Evolutionary conservation across 192 early-diverging fungal species (phyloP).

Genomic region (Umbelopsis sp.): DNA sequence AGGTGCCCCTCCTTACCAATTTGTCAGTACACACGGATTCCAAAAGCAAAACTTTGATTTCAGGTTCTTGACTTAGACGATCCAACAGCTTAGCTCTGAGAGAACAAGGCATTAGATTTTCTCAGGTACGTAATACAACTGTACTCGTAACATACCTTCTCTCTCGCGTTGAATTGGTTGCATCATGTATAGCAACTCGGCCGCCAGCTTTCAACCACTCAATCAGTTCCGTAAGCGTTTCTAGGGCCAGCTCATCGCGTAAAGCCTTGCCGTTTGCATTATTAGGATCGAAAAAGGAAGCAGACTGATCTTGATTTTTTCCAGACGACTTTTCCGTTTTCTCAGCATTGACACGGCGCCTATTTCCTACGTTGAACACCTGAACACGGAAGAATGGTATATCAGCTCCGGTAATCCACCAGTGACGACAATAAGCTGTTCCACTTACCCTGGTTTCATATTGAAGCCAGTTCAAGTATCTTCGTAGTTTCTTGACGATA

Average conservation of each 20-base stretch:
- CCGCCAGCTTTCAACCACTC: slow-evolving; percentile 87
- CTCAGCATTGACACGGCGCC: slow-evolving; percentile 70
- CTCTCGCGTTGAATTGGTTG: slow-evolving; percentile 91
- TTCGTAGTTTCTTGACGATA: slow-evolving; percentile 93
- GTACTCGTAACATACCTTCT: slow-evolving; percentile 54
- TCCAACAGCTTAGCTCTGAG: slow-evolving; percentile 48
- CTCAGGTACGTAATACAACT: too few species aligned
- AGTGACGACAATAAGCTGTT: background rate
- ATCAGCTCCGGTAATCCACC: background rate
- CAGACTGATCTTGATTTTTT: slow-evolving; percentile 63
- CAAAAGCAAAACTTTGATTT: slow-evolving; percentile 72
- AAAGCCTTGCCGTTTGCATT: slow-evolving; percentile 75
- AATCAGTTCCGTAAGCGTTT: slow-evolving; percentile 90
- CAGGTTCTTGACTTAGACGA: slow-evolving; percentile 59
- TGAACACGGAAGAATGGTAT: slow-evolving; percentile 41
- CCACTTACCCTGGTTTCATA: slow-evolving; percentile 72
- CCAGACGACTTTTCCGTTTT: slow-evolving; percentile 35
- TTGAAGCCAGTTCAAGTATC: slow-evolving; percentile 83
- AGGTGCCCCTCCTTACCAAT: slow-evolving; percentile 35
- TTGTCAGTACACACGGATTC: slow-evolving; percentile 89
- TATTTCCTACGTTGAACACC: slow-evolving; percentile 97
- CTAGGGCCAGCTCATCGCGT: slow-evolving; percentile 88
- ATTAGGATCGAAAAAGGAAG: slow-evolving; percentile 92
- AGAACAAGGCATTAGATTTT: too few species aligned
- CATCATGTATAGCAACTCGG: slow-evolving; percentile 92